Evolutionary conservation across 257 asterid genomes (phyloP), one percentile per base, ranked within the genome.

Genomic region (Datura wrightii): DNA sequence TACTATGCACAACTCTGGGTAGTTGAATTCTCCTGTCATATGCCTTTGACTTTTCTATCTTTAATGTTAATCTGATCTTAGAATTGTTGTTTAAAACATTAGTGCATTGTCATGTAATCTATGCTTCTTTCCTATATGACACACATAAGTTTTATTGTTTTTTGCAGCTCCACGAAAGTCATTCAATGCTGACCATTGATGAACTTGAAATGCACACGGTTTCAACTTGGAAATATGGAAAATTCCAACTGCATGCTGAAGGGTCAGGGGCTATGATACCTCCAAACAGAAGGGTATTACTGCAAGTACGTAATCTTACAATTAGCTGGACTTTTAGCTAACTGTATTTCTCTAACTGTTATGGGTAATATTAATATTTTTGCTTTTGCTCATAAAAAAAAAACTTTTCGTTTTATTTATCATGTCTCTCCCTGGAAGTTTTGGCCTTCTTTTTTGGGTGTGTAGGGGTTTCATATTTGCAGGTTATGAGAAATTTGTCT

Each of bases 201-300:
- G 92, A 90, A 54, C 91, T 87, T 87, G 90, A 88, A 83, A 85
- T 83, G 50, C 93, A 83, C 82, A 90, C 95, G 24, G 84, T 94
- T 80, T 92, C 94, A 79, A 85, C 91, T 34, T 94, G 97, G 97
- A 94, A 94, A 87, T 83, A 79, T 48, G 44, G 87, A 86, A 94
- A 94, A 83, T 83, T 85, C 59, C 93, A 74, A 79, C 87, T 84
- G 69, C 90, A 88, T 18, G 82, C 86, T 79, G 89, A 90, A 65
- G 80, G 67, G 58, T 74, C 72, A 3, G 83, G 85, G 79, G 48
- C 90, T 71, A 62, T 83, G 48, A 24, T 76, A 70, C 91, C 88
- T 19, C 84, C 70, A 83, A 88, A 84, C n/a, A 72, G 93, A 86
- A 86, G 90, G 86, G 86, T 94, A 24, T 24, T 24, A 86, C 84